Base-by-base conservation (phyloP, 1,139 yeast species). In the Pichia sp. region DNA sequence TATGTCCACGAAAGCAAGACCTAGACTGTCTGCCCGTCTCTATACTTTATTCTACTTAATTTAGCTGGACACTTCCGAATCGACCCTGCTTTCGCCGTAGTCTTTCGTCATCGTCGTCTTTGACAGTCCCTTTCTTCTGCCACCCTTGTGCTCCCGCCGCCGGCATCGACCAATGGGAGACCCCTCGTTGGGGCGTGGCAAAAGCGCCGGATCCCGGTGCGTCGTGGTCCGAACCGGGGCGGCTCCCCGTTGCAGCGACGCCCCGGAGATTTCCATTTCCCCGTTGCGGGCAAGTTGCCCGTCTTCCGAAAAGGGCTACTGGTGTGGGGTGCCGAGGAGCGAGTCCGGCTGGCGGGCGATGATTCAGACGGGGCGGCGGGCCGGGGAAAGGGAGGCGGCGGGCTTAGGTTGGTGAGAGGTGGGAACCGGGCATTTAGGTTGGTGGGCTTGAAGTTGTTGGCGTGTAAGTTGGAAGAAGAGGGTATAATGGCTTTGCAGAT, bases 211-310 rank as follows among this genome's bases (percentile, higher is more conserved):
- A 27, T 24, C 46, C 46, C 46, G 46, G 46, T 42, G 46, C 16
- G 46, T 27, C 31, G 46, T 42, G 46, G 16, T 42, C 46, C 46
- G 46, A 24, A n/a, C 12, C 31, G 31, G 31, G 46, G 46, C 41
- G 46, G 9, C 31, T 7, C 29, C 29, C 29, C 29, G 29, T 27
- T 7, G 6, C 29, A 27, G 29, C 29, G 29, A 4, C 30, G 46
- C 31, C 46, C 46, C 46, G 46, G 46, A 42, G 46, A 42, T 42
- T 42, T 42, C 31, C 46, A 42, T 42, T 42, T 42, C 31, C 41
- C 41, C 29, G 31, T 10, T 10, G 20, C 27, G 20, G 20, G 17
- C 44, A 5, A 10, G 12, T 41, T 41, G 12, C 31, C 31, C 31
- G 46, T 42, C 16, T 42, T 42, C 46, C 31, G 46, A 27, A 27